Evolutionary conservation across 257 asterid genomes (phyloP).

Genomic region (Echites panduratus): DNA sequence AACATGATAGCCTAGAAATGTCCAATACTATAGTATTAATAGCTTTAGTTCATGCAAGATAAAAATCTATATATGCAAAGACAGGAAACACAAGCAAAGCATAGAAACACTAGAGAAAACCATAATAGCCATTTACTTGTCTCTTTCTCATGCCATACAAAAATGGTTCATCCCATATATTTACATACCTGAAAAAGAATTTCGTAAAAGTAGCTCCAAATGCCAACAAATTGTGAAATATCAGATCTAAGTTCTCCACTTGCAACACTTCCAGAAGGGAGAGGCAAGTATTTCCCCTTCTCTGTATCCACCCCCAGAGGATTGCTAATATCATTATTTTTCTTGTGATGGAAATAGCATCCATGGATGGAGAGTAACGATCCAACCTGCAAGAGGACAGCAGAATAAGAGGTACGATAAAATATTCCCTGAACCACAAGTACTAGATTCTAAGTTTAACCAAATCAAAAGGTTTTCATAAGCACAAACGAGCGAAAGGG

Average conservation of each 20-base stretch:
- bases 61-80: not conserved
- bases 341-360: constrained; percentile 32
- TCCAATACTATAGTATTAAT: not conserved
- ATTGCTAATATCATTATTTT: constrained; percentile 16
- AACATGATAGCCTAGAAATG: not conserved
- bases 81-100: not conserved
- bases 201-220: constrained; percentile 50
- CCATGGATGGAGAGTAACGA: constrained; percentile 72
- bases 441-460: not conserved
- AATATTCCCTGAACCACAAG: constrained; percentile 6
- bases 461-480: not conserved
- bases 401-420: constrained; percentile 21
- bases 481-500: not conserved
- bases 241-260: constrained; percentile 26
- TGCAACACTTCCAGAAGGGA: constrained; percentile 29
- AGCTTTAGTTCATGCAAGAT: not conserved
- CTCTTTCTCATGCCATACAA: not conserved
- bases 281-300: constrained; percentile 49
- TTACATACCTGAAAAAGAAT: constrained; percentile 65
- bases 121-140: too few relatives aligned
- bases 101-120: not conserved
- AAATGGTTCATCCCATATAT: not conserved
- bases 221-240: constrained; percentile 25
- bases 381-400: constrained; percentile 55
- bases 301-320: constrained; percentile 41